phyloP scores from a whole-genome alignment of 2,329 filamentous ascomycete genomes.

The Fusarium sp. region DNA sequence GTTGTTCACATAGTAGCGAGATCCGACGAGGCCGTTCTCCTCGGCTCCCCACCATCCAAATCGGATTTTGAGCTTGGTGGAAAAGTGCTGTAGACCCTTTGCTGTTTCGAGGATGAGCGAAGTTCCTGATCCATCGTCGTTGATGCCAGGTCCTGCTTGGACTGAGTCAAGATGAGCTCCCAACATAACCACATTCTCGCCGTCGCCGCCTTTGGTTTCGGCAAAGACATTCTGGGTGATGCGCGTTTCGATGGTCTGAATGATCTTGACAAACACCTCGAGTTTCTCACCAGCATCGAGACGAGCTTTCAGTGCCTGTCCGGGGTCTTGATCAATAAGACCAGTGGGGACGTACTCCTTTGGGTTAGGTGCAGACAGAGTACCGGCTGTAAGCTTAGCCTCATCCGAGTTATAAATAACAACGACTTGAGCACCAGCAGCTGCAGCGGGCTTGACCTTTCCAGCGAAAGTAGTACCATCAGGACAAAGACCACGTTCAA shows the following conservation, averaged over 20 bases:
- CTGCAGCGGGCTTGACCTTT: slow-evolving; percentile 43
- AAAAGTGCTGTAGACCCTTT: slow-evolving; percentile 49
- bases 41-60: slow-evolving; percentile 59
- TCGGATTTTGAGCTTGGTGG: slow-evolving; percentile 50
- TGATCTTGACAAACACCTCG: slow-evolving; percentile 50
- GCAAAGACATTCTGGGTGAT: slow-evolving; percentile 57
- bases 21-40: slow-evolving; percentile 53
- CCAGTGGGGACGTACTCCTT: slow-evolving; percentile 43
- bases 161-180: slow-evolving; percentile 58
- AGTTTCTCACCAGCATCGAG: slow-evolving; percentile 47
- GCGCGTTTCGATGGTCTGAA: slow-evolving; percentile 49
- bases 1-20: slow-evolving; percentile 50
- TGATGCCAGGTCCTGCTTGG: slow-evolving; percentile 56
- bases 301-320: slow-evolving; percentile 41
- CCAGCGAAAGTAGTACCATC: slow-evolving; percentile 46
- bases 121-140: slow-evolving; percentile 57
- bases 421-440: slow-evolving; percentile 45
- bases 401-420: slow-evolving; percentile 46
- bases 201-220: slow-evolving; percentile 56
- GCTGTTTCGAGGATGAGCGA: slow-evolving; percentile 54
- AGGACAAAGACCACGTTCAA: slow-evolving; percentile 46
- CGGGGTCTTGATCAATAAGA: slow-evolving; percentile 46
- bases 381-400: slow-evolving; percentile 45
- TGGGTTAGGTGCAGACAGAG: slow-evolving; percentile 40
- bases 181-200: slow-evolving; percentile 53